Conservation (phyloP, 208 protist species). For the Acanthamoeba comandoni region DNA sequence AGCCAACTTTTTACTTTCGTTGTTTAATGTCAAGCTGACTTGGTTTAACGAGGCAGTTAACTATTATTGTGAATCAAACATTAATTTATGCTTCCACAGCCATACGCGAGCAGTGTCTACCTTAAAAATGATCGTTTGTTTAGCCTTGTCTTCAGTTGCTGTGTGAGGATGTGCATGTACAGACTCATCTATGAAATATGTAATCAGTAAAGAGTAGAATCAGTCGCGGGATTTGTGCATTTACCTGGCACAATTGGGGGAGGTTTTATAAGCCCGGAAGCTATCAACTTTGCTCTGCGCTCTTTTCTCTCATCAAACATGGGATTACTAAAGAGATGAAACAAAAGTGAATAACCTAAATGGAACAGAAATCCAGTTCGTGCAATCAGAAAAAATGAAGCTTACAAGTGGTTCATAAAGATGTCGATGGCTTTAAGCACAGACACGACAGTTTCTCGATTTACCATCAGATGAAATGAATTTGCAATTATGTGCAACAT, state of each 20-base stretch:
- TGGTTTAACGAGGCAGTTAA: slow-evolving; percentile 37
- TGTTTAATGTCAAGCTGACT: slow-evolving; percentile 39
- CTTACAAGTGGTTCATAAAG: slow-evolving; percentile 69
- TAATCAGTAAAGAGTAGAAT: not conserved
- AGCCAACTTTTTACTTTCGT: slow-evolving; percentile 48
- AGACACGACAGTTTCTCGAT: slow-evolving; percentile 63
- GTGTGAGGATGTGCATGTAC: too few species aligned
- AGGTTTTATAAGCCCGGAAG: slow-evolving; percentile 10
- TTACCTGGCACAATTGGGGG: not conserved
- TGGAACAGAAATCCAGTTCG: too few species aligned
- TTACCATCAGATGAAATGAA: slow-evolving; percentile 17
- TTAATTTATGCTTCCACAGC: not conserved
- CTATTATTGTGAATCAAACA: not conserved
- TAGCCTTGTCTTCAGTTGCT: not conserved
- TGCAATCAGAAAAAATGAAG: not conserved
- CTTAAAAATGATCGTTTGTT: slow-evolving; percentile 56
- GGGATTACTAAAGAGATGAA: slow-evolving; percentile 35
- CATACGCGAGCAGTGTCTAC: not conserved
- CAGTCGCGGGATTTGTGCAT: not conserved
- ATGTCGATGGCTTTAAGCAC: slow-evolving; percentile 55
- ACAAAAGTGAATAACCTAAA: not conserved
- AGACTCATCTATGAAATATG: slow-evolving; percentile 35
- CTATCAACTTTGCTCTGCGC: not conserved
- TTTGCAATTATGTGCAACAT: slow-evolving; percentile 49
- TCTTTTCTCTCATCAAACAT: slow-evolving; percentile 43